Conservation (phyloP, 2,329 filamentous ascomycete species). For the Seiridium unicorne region DNA sequence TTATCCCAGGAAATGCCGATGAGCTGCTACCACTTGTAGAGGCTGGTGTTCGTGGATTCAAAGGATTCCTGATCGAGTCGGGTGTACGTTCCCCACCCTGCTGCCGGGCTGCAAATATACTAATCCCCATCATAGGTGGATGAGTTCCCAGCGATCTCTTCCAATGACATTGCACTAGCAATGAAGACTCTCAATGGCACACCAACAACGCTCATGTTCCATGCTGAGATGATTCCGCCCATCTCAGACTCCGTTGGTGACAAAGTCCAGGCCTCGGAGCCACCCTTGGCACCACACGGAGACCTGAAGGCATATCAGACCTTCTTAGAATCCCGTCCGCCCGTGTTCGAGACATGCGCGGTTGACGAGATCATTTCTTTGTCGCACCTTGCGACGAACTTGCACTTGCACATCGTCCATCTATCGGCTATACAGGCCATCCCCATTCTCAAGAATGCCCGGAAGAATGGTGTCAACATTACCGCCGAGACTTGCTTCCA, state of each 20-base stretch:
- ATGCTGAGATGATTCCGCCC: slow-evolving; percentile 96
- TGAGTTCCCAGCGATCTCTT: slow-evolving; percentile 90
- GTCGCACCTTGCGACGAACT: slow-evolving; percentile 73
- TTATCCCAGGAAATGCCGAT: slow-evolving; percentile 83
- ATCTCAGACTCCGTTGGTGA: slow-evolving; percentile 78
- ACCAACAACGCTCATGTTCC: slow-evolving; percentile 95
- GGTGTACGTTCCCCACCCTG: slow-evolving; percentile 62
- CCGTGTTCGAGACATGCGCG: slow-evolving; percentile 87
- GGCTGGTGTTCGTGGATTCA: slow-evolving; percentile 90
- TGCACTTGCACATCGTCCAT: slow-evolving; percentile 92
- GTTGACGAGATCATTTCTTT: slow-evolving; percentile 83
- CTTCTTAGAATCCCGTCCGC: slow-evolving; percentile 87
- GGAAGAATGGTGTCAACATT: slow-evolving; percentile 73
- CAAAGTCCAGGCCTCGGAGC: slow-evolving; percentile 66
- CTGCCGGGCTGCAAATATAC: not conserved
- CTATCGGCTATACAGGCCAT: slow-evolving; percentile 88
- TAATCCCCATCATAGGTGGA: slow-evolving; percentile 61
- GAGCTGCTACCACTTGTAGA: slow-evolving; percentile 80
- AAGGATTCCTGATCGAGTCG: slow-evolving; percentile 95
- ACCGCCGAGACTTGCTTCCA: slow-evolving; percentile 96
- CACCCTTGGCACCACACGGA: slow-evolving; percentile 69
- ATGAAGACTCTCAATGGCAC: slow-evolving; percentile 78
- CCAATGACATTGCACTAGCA: slow-evolving; percentile 73
- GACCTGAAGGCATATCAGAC: slow-evolving; percentile 79
- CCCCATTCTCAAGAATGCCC: slow-evolving; percentile 73